Conservation (phyloP, 2,329 filamentous ascomycete genomes). For the Penicillium sp. region DNA sequence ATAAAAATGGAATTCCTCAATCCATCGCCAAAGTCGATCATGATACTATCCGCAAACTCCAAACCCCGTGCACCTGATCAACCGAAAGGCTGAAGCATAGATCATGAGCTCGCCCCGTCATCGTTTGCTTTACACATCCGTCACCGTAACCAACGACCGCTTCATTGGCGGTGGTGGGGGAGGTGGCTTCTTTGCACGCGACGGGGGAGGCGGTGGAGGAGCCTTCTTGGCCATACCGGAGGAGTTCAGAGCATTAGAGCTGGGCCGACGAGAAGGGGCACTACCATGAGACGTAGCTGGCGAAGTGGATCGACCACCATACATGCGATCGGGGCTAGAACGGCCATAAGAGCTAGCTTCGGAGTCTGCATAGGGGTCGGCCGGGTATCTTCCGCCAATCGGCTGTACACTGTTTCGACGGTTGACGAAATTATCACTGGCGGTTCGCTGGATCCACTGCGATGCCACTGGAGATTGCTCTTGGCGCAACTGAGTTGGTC, state of each 20-base stretch:
- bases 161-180: constrained; percentile 67
- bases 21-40: background rate
- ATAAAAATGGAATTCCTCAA: constrained; percentile 8
- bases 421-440: constrained; percentile 57
- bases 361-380: constrained; percentile 52
- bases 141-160: constrained; percentile 44
- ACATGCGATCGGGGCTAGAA: constrained; percentile 52
- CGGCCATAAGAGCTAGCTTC: constrained; percentile 53
- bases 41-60: constrained; percentile 10
- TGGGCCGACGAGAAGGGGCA: constrained; percentile 53
- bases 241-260: constrained; percentile 47
- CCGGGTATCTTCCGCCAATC: constrained; percentile 43
- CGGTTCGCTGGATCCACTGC: constrained; percentile 53
- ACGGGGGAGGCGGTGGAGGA: constrained; percentile 64
- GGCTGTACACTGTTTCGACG: constrained; percentile 52
- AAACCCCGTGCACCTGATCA: constrained; percentile 13
- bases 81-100: background rate
- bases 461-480: constrained; percentile 53
- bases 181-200: constrained; percentile 65
- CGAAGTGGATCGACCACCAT: constrained; percentile 53
- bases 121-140: constrained; percentile 21
- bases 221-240: constrained; percentile 51
- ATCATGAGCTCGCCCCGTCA: background rate
- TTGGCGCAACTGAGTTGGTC: constrained; percentile 54
- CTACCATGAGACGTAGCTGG: constrained; percentile 58